phyloP scores from a whole-genome alignment of 2,329 filamentous ascomycete species.

The Bimuria novae-zelandiae region DNA sequence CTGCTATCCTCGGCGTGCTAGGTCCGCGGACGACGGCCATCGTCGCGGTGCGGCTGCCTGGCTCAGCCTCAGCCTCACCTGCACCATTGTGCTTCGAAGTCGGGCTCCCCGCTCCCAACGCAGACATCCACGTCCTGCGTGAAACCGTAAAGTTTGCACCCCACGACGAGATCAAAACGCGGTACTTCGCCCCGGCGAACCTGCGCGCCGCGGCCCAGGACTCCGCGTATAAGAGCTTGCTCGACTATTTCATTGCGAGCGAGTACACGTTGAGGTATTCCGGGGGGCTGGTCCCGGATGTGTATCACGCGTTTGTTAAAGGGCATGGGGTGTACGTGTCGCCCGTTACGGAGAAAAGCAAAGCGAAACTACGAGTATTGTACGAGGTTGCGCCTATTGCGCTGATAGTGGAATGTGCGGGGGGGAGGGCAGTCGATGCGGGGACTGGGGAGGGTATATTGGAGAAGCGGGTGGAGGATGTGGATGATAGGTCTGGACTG shows the following conservation, averaged over 20 bases:
- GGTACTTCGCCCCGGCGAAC: conserved; percentile 68
- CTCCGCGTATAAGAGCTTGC: conserved; percentile 54
- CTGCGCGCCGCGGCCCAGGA: conserved; percentile 61
- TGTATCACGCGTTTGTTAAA: conserved; percentile 64
- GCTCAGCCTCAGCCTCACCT: no score
- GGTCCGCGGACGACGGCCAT: conserved; percentile 51
- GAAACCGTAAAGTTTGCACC: conserved; percentile 46
- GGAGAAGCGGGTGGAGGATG: conserved; percentile 25
- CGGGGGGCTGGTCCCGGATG: conserved; percentile 65
- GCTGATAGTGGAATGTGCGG: conserved; percentile 63
- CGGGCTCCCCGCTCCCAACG: conserved; percentile 36
- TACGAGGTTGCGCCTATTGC: conserved; percentile 67
- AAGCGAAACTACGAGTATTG: conserved; percentile 62
- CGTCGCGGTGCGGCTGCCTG: conserved; percentile 58
- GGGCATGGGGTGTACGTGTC: conserved; percentile 66
- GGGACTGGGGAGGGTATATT: conserved; percentile 30
- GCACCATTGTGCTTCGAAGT: conserved; percentile 58
- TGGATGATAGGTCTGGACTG: conserved; percentile 39
- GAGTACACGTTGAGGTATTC: conserved; percentile 65
- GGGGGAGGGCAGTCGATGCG: conserved; percentile 61
- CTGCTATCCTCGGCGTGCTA: conserved; percentile 40
- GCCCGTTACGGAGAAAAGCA: conserved; percentile 57
- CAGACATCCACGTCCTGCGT: conserved; percentile 50
- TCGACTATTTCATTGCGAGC: conserved; percentile 56
- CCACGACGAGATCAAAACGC: conserved; percentile 45